Evolutionary conservation across 2,329 filamentous ascomycete genomes (phyloP).

Genomic region (Corynespora cassiicola): DNA sequence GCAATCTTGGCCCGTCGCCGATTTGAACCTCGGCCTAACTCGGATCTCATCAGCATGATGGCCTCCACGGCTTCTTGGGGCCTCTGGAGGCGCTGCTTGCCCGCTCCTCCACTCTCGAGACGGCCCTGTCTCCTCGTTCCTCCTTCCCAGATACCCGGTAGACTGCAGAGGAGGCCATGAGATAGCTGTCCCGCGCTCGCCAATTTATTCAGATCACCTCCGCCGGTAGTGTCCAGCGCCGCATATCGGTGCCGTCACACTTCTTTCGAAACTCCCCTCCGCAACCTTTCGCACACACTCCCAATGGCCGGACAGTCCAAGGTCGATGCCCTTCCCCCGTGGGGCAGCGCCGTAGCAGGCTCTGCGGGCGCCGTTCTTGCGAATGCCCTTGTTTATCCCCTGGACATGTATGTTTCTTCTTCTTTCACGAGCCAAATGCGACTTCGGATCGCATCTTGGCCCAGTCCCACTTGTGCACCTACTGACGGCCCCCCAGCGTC

Average conservation of each 20-base stretch:
- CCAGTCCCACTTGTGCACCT: background rate
- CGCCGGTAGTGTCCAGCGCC: constrained; percentile 21
- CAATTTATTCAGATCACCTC: constrained; percentile 17
- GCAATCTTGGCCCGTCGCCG: constrained; percentile 15
- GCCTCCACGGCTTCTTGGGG: constrained; percentile 24
- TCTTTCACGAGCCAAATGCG: constrained; percentile 2
- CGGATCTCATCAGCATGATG: constrained; percentile 39
- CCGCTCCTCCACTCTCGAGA: constrained; percentile 9
- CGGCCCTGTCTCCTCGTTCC: constrained; percentile 10
- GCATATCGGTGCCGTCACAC: constrained; percentile 12
- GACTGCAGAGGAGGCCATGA: constrained; percentile 22
- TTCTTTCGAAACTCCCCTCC: constrained; percentile 1
- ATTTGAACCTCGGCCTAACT: constrained; percentile 37
- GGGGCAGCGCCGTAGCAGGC: constrained; percentile 91
- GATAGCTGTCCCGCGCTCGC: constrained; percentile 20
- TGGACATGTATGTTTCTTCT: constrained; percentile 79
- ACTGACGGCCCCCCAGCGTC: constrained; percentile 65
- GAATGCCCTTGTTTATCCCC: constrained; percentile 92
- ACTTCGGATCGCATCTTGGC: constrained; percentile 14
- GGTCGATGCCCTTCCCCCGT: constrained; percentile 77
- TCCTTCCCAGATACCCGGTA: background rate
- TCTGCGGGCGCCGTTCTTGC: constrained; percentile 92
- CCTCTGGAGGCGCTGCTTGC: constrained; percentile 20
- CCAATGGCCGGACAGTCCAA: constrained; percentile 67
- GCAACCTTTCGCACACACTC: constrained; percentile 3